Percentiles rank a stretch among this genome's conserved stretches.
These are phyloP conservation scores for Oryza nivara DNA, from an alignment of 176 grass and related monocot species.

Conservation along the genomic window DNA sequence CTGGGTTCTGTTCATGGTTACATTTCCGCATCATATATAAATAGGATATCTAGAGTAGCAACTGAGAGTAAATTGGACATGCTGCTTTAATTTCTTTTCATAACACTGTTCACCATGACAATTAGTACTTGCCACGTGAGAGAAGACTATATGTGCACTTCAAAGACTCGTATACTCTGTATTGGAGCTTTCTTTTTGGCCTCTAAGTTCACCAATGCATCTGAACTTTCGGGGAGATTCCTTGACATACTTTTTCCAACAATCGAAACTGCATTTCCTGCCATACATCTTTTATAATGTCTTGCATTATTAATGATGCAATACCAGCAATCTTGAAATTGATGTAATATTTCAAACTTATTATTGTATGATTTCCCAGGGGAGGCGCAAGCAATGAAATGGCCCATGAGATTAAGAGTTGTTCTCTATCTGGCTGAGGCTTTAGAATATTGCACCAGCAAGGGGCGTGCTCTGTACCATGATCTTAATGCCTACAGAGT, in stretches of 20 bases:
- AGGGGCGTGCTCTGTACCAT: conserved; percentile 91
- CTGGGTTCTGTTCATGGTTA: not conserved
- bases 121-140: conserved; percentile 17
- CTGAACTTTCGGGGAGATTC: not conserved
- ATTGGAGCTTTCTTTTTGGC: not conserved
- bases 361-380: conserved; percentile 63
- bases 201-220: not conserved
- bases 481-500: conserved; percentile 99
- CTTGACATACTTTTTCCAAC: not conserved
- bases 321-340: not conserved
- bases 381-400: conserved; percentile 98
- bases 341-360: not conserved
- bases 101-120: not conserved
- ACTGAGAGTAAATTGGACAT: not conserved
- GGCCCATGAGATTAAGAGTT: conserved; percentile 95
- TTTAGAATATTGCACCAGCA: conserved; percentile 88
- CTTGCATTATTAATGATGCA: conserved; percentile 10
- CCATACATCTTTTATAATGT: conserved; percentile 18
- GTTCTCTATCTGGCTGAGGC: conserved; percentile 92
- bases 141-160: not conserved
- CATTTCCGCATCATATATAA: not conserved
- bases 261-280: not conserved
- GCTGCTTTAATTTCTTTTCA: not conserved
- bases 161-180: not conserved
- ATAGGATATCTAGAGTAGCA: not conserved